Evolutionary conservation across 805 yeast genomes (phyloP), one percentile per base, ranked within the genome.

Genomic region (Saccharomycopsis fibuligera): DNA sequence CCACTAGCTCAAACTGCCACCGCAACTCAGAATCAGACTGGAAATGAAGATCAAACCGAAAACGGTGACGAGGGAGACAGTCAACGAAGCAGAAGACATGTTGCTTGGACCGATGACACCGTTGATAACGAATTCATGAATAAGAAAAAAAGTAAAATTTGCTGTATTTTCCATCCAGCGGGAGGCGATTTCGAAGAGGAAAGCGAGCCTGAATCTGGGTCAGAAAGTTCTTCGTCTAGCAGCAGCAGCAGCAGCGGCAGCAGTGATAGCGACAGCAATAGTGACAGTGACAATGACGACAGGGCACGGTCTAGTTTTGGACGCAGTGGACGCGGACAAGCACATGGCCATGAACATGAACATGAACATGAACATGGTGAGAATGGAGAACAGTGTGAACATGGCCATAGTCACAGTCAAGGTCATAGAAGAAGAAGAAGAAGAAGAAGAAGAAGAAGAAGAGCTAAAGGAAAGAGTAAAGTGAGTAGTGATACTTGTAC

Each of bases 91-190:
- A 21, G 51, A n/a, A 25, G 51, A 37, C 47, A 33, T 21, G 96
- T 91, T 0, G 72, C 79, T 45, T 91, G 97, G 96, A 72, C 81
- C 5, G 86, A 83, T 33, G 95, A 82, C 41, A 90, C 87, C 3
- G 73, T 93, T 3, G 98, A 91, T 63, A 91, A 91, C 62, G 99
- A 91, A 66, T 66, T 85, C 60, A 71, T 93, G 85, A 76, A 83
- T 60, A 86, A 79, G 68, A 93, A 93, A 69, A 89, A 88, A 62
- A 78, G 96, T 10, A 91, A 91, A 64, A 83, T 86, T n/a, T 86
- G 95, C 59, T 86, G 95, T 56, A 86, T 86, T 8, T 86, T 79
- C 70, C 84, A 90, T 70, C 93, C 96, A 49, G 81, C 86, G 45
- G 68, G 71, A 21, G 75, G 73, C 47, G 75, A 74, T 55, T 82